Percentiles rank a stretch among this genome's conserved stretches.
These are phyloP conservation scores for Leptodermis oblonga DNA, from an alignment of 257 asterid species.

Conservation along the genomic window DNA sequence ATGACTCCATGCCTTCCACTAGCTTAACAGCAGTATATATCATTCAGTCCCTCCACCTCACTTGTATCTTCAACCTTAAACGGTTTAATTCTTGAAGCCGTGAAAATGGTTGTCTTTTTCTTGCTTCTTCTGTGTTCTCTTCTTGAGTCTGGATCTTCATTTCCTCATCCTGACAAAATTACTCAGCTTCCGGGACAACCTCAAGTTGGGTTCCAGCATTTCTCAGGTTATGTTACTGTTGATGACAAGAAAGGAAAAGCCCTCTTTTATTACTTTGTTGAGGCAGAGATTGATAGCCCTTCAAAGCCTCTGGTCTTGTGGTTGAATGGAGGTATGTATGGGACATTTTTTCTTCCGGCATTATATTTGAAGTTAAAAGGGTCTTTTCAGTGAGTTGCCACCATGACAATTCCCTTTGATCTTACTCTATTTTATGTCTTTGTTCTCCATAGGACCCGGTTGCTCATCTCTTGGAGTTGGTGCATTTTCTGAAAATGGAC, in stretches of 20 bases:
- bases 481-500: conserved; percentile 78
- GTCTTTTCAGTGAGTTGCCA: background rate
- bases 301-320: conserved; percentile 61
- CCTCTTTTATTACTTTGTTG: conserved; percentile 63
- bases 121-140: conserved; percentile 32
- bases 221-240: conserved; percentile 59
- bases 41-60: too few relatives aligned
- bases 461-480: conserved; percentile 78
- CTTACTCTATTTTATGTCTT: background rate
- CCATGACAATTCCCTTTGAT: background rate
- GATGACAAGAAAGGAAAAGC: conserved; percentile 47
- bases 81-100: too few relatives aligned
- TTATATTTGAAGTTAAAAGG: background rate
- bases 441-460: conserved; percentile 75
- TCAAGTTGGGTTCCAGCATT: conserved; percentile 51
- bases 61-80: too few relatives aligned
- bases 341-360: background rate
- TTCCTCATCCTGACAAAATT: conserved; percentile 50
- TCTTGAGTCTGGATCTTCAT: conserved; percentile 23
- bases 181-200: conserved; percentile 63
- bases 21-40: too few relatives aligned
- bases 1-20: conserved; percentile 40
- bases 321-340: conserved; percentile 77
- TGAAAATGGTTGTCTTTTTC: conserved; percentile 30
- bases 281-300: conserved; percentile 49